These are phyloP conservation scores for Byssothecium circinans DNA, from an alignment of 2,329 filamentous ascomycete species.

Conservation along the genomic window DNA sequence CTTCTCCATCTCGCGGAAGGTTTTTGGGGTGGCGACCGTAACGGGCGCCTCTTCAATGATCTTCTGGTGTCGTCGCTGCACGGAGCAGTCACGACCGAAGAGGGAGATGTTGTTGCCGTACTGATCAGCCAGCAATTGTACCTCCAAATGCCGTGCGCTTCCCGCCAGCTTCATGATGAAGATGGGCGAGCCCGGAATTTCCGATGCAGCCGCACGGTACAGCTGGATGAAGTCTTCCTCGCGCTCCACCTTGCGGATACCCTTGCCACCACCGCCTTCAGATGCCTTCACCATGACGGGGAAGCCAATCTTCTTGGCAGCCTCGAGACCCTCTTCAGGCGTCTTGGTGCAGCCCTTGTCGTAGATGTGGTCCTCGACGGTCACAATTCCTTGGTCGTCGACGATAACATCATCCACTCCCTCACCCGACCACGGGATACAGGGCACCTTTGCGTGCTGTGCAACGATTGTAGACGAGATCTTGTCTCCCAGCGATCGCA, in stretches of 20 bases:
- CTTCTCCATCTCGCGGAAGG: conserved; percentile 95
- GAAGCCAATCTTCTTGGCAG: conserved; percentile 90
- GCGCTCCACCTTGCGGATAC: conserved; percentile 89
- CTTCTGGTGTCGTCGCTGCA: conserved; percentile 97
- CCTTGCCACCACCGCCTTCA: conserved; percentile 97
- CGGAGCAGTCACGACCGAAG: conserved; percentile 97
- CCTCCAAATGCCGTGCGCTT: conserved; percentile 94
- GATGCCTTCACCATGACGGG: conserved; percentile 99
- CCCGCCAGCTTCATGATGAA: conserved; percentile 99
- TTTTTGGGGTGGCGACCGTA: conserved; percentile 85
- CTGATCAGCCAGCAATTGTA: conserved; percentile 95
- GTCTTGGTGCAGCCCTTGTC: conserved; percentile 87
- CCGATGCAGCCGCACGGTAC: conserved; percentile 94
- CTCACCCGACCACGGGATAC: conserved; percentile 98
- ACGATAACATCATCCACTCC: conserved; percentile 81
- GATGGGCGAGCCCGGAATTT: conserved; percentile 97
- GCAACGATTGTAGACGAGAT: conserved; percentile 99
- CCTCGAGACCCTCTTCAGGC: conserved; percentile 84
- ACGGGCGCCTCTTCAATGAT: conserved; percentile 99
- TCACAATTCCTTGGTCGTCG: conserved; percentile 84
- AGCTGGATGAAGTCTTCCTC: conserved; percentile 83
- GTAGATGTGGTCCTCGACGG: conserved; percentile 83
- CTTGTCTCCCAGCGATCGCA: conserved; percentile 99
- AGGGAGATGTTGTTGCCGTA: conserved; percentile 99
- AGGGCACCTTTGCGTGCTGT: conserved; percentile 93